Conservation (phyloP, 805 yeast species). For the Saccharomycopsis synnaedendra region DNA sequence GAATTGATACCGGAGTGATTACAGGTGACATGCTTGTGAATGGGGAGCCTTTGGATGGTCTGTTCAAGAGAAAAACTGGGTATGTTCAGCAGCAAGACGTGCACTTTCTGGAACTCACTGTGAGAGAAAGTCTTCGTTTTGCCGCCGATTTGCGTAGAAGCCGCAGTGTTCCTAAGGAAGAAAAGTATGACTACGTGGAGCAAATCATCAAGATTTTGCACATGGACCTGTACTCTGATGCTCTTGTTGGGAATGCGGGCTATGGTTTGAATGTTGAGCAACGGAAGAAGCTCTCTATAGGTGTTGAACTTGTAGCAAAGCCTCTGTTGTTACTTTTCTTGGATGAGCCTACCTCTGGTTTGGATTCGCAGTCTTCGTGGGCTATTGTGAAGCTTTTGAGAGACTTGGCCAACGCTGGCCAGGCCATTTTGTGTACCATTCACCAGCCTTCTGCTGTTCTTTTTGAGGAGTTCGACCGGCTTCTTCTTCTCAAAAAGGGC, state of each 20-base stretch:
- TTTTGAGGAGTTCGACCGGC: conserved; percentile 35
- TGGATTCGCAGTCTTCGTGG: conserved; percentile 49
- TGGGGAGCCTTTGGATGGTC: conserved; percentile 34
- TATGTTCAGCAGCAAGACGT: conserved; percentile 53
- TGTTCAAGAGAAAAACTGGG: conserved; percentile 45
- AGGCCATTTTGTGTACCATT: conserved; percentile 42
- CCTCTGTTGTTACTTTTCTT: conserved; percentile 41
- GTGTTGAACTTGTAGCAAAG: conserved; percentile 43
- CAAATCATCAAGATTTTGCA: conserved; percentile 36
- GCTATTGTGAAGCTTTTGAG: conserved; percentile 35
- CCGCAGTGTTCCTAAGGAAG: conserved; percentile 26
- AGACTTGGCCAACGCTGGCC: conserved; percentile 35
- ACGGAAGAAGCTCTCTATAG: conserved; percentile 42
- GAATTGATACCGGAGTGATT: conserved; percentile 44
- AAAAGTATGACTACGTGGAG: conserved; percentile 42
- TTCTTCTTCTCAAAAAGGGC: conserved; percentile 37
- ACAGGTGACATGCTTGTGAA: conserved; percentile 50
- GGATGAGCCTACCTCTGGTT: conserved; percentile 53
- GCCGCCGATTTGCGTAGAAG: conserved; percentile 41
- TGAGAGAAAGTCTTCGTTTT: conserved; percentile 40
- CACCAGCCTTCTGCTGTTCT: conserved; percentile 45
- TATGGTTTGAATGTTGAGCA: conserved; percentile 44
- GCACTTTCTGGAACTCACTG: conserved; percentile 39
- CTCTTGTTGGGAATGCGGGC: conserved; percentile 36
- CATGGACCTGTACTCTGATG: conserved; percentile 43